These are phyloP conservation scores for Leishmania tropica DNA, from an alignment of 208 protist species.

Conservation along the genomic window DNA sequence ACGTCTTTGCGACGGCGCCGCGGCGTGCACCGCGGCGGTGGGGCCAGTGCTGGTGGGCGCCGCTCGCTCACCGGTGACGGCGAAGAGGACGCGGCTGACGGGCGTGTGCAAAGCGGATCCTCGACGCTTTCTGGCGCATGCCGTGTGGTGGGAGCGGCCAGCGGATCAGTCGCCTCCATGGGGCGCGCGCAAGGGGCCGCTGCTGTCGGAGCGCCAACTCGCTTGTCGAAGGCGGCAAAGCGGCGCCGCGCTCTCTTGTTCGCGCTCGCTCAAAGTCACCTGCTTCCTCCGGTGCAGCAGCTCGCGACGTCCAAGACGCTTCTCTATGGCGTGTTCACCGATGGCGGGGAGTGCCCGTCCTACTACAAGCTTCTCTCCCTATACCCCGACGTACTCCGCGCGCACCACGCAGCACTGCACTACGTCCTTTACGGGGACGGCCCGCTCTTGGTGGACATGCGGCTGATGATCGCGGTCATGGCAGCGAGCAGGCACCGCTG, in stretches of 20 bases:
- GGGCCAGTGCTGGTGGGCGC: background rate
- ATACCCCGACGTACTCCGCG: constrained; percentile 65
- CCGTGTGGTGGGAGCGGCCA: background rate
- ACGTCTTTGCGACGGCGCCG: constrained; percentile 25
- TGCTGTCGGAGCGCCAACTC: background rate
- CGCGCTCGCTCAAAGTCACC: constrained; percentile 43
- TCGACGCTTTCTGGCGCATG: background rate
- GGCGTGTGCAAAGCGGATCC: background rate
- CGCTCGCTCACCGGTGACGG: background rate
- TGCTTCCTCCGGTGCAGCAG: constrained; percentile 34
- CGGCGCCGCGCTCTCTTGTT: constrained; percentile 40
- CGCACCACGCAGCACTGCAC: constrained; percentile 60
- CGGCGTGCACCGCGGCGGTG: constrained; percentile 9
- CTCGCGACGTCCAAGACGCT: constrained; percentile 38
- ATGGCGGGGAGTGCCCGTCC: constrained; percentile 60
- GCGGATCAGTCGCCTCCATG: background rate
- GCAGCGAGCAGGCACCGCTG: constrained; percentile 80
- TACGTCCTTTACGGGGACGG: constrained; percentile 83
- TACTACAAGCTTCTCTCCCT: constrained; percentile 71
- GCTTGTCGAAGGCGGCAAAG: constrained; percentile 23
- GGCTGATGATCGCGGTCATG: constrained; percentile 86
- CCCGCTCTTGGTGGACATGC: constrained; percentile 66
- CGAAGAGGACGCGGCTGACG: background rate
- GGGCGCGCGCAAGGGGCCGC: background rate
- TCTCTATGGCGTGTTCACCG: constrained; percentile 65